Evolutionary conservation across 1,284 basidiomycete species (phyloP), one percentile per base, ranked within the genome.

Genomic region (Ceratobasidium sp.): DNA sequence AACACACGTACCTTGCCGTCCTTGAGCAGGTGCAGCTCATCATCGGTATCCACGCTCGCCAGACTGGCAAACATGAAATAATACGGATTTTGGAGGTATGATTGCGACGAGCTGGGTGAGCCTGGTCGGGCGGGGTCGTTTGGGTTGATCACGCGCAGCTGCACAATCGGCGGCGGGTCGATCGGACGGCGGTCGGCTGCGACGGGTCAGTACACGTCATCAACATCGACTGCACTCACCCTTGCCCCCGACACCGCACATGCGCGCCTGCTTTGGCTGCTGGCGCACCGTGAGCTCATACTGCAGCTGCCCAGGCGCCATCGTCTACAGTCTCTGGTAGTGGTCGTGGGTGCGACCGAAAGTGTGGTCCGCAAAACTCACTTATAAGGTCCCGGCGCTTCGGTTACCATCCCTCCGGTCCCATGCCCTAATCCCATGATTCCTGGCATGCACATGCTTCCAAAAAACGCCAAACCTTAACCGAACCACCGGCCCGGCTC

Each of bases 81-180:
- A 78, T 95, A 95, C 0, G 94, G 94, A 73, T 93, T 95, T 79
- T 96, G 90, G 15, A 92, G 82, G 77, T 87, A 92, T 29, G 50
- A 56, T 31, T 53, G 53, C 25, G 64, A 56, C 20, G 68, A 64
- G 20, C 47, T 13, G 31, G 50, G 45, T 20, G 49, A 45, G 40
- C 69, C 72, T 6, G 69, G 82, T 32, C 72, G 35, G 73, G 73
- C 40, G 74, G 74, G 74, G 43, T 82, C 80, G n/a, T 85, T 78
- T 7, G 85, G 87, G 78, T 93, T 91, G 73, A 93, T 84, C 68
- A 98, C 92, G 64, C 91, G 88, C 6, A 98, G 86, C 78, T 96
- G 94, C n/a, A 98, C 88, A 77, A 98, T 96, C 13, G 96, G 96
- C 0, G 94, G 94, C 0, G 96, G 96, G 82, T 98, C 94, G 76